Evolutionary conservation across 495 filamentous ascomycete species (phyloP), one percentile per base, ranked within the genome.

Genomic region (Podospora bellae-mahoneyi): DNA sequence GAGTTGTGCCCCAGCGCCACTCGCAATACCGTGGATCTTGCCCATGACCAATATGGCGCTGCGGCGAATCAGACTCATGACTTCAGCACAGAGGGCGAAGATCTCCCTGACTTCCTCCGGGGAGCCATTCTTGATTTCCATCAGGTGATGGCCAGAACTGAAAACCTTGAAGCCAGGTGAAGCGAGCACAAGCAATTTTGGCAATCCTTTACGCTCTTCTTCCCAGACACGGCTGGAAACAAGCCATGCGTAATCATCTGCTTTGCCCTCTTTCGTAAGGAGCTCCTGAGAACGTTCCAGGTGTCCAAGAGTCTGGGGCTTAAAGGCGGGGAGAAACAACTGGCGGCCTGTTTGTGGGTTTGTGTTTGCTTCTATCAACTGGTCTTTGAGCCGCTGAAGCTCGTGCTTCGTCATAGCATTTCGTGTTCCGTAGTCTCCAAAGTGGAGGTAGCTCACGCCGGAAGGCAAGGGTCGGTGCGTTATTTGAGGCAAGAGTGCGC

Each of bases 1-100:
- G 16, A 77, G 72, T 62, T 77, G 75, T 44, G 63, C 69, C 0
- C 75, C 75, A 2, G 75, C 74, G 2, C 74, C 75, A 10, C 71
- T 63, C 10, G 74, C 72, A 2, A 66, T 57, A 2, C 75, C 75
- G n/a, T 71, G 61, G 59, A 77, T 62, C 26, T 66, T 62, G 18
- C 61, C 66, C 20, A 75, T 69, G 3, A 77, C 69, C 3, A 70
- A 34, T 13, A 66, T 68, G 0, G 75, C 73, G 58, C 73, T 75
- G 34, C 62, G 70, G 4, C 75, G 72, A 18, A 77, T 70, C 3
- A 77, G 66, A 1, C 53, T 10, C 75, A 75, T 77, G 34, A 77
- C 64, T 32, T 74, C 70, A 2, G 67, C 72, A 64, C 74, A 76
- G 16, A 69, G 28, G 4, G 19, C 20, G 34, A 76, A 76, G n/a